Conservation (phyloP, 2,329 filamentous ascomycete genomes). For the Neurospora crassa region DNA sequence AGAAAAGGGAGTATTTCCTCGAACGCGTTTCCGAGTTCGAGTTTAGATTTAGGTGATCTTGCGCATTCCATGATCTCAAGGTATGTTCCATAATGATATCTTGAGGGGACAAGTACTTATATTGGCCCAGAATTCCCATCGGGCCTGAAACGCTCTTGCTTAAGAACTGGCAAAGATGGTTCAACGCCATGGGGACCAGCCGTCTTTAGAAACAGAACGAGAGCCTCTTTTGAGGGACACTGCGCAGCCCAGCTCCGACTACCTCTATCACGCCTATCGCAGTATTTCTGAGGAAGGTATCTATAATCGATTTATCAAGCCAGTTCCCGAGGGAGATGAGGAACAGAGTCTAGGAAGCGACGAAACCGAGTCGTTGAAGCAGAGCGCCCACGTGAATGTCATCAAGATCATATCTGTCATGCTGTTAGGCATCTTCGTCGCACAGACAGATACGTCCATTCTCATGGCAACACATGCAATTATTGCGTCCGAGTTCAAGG, state of each 20-base stretch:
- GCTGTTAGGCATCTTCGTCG: slow-evolving; percentile 50
- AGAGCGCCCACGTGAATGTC: slow-evolving; percentile 5
- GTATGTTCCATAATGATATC: background rate
- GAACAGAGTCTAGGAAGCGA: slow-evolving; percentile 5
- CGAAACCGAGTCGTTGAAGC: slow-evolving; percentile 1
- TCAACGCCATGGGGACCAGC: background rate
- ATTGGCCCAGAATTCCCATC: background rate
- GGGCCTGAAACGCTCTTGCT: background rate
- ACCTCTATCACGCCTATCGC: background rate
- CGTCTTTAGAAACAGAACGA: background rate
- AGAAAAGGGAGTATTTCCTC: background rate
- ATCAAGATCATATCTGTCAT: slow-evolving; percentile 15
- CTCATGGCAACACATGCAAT: slow-evolving; percentile 56
- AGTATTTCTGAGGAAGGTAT: background rate
- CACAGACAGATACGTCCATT: slow-evolving; percentile 53
- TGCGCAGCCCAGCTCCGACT: background rate
- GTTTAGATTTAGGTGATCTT: background rate
- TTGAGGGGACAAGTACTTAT: background rate
- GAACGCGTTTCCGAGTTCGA: background rate
- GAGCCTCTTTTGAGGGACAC: background rate
- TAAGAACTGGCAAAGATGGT: background rate
- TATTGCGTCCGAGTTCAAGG: slow-evolving; percentile 52
- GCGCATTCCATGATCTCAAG: background rate
- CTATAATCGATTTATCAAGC: background rate
- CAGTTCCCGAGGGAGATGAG: slow-evolving; percentile 7